These are phyloP conservation scores for Mycena haematopus DNA, from an alignment of 768 basidiomycete species.

Conservation along the genomic window DNA sequence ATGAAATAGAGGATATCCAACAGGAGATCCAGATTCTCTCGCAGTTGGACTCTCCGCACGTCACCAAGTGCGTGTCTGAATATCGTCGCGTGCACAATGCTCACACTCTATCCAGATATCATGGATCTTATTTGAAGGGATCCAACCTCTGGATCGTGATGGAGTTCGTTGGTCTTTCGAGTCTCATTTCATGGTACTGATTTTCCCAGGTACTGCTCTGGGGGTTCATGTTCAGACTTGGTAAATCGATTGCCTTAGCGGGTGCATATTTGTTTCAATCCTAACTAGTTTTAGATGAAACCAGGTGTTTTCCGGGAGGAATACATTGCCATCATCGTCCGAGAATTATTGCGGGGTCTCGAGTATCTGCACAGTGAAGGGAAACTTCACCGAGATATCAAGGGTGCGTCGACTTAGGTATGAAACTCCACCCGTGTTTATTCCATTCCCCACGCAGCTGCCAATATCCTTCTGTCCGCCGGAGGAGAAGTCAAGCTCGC, in stretches of 20 bases:
- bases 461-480: slow-evolving; percentile 91
- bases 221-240: slow-evolving; percentile 96
- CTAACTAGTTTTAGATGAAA: slow-evolving; percentile 77
- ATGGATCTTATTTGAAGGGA: slow-evolving; percentile 95
- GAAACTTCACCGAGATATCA: slow-evolving; percentile 99
- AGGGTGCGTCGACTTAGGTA: slow-evolving; percentile 60
- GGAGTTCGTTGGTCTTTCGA: slow-evolving; percentile 64
- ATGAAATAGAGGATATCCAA: slow-evolving; percentile 99
- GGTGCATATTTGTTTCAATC: slow-evolving; percentile 19
- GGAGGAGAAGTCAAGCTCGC: slow-evolving; percentile 96
- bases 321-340: slow-evolving; percentile 96
- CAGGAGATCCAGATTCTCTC: slow-evolving; percentile 98
- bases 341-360: slow-evolving; percentile 89
- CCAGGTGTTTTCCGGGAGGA: slow-evolving; percentile 98
- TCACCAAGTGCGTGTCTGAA: slow-evolving; percentile 79
- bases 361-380: slow-evolving; percentile 97
- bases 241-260: slow-evolving; percentile 50
- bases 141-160: slow-evolving; percentile 99
- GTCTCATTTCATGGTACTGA: background rate
- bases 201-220: slow-evolving; percentile 85
- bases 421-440: slow-evolving; percentile 11
- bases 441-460: slow-evolving; percentile 58
- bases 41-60: slow-evolving; percentile 93
- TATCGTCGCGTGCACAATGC: slow-evolving; percentile 19
- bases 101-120: slow-evolving; percentile 62